Evolutionary conservation across 352 stramenopile species (phyloP).

Genomic region (Pythium scleroteichum): DNA sequence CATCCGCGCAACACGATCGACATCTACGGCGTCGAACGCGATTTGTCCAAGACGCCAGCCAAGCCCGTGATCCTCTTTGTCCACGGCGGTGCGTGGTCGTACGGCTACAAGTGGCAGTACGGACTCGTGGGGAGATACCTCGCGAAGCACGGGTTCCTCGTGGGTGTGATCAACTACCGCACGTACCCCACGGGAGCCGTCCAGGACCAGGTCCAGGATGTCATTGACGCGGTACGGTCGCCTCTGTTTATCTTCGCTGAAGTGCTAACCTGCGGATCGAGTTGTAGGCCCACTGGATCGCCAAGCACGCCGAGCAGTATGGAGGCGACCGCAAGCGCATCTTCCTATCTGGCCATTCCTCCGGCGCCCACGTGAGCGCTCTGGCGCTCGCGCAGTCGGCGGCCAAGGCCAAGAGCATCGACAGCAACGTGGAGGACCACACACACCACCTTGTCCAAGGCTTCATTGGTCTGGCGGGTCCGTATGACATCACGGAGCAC

Average conservation of each 20-base stretch:
- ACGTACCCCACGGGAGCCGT: conserved; percentile 88
- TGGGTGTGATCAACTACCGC: conserved; percentile 89
- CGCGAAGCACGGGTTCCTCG: conserved; percentile 56
- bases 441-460: conserved; percentile 35
- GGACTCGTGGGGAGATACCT: conserved; percentile 64
- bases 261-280: not conserved
- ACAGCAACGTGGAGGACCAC: not conserved
- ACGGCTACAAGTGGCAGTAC: conserved; percentile 82
- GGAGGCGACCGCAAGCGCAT: conserved; percentile 53
- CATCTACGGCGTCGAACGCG: conserved; percentile 47
- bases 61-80: conserved; percentile 90
- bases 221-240: conserved; percentile 62
- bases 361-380: conserved; percentile 53
- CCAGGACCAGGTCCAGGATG: conserved; percentile 88
- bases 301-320: conserved; percentile 40
- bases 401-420: conserved; percentile 19
- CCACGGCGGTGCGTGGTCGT: conserved; percentile 88
- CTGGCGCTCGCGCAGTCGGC: conserved; percentile 61
- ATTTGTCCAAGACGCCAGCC: not conserved
- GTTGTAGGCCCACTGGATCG: conserved; percentile 57
- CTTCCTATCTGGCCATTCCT: conserved; percentile 69
- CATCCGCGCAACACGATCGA: conserved; percentile 61
- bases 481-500: conserved; percentile 78
- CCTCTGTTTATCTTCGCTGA: not conserved
- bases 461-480: conserved; percentile 66